Conservation (phyloP, 352 stramenopile genomes). For the Nothophytophthora sp. region DNA sequence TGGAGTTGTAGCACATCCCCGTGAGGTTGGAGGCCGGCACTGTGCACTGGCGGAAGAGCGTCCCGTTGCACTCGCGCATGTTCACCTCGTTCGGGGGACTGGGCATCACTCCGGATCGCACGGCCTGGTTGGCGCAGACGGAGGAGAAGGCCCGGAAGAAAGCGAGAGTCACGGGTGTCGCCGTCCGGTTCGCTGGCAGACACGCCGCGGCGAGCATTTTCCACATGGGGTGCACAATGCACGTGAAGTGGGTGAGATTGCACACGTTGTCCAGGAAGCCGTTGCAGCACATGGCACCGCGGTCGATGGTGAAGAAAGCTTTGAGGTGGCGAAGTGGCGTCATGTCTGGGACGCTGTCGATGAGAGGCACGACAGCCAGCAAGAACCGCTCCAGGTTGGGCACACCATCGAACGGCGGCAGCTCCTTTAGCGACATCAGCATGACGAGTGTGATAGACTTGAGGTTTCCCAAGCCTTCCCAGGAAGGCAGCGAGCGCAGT, state of each 20-base stretch:
- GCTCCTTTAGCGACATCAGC: slow-evolving; percentile 5
- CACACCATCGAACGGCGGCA: slow-evolving; percentile 11
- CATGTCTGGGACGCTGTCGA: slow-evolving; percentile 17
- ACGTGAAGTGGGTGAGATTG: slow-evolving; percentile 11
- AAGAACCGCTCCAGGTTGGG: slow-evolving; percentile 2
- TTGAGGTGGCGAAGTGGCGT: background rate
- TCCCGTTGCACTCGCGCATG: slow-evolving; percentile 25
- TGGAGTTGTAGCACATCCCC: slow-evolving; percentile 21
- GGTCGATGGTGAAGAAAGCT: slow-evolving; percentile 1
- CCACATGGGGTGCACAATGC: slow-evolving; percentile 2
- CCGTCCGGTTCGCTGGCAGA: background rate
- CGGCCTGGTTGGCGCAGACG: slow-evolving; percentile 5
- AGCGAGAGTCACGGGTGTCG: background rate
- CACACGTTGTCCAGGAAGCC: slow-evolving; percentile 20
- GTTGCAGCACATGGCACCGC: slow-evolving; percentile 24
- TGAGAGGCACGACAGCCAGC: background rate
- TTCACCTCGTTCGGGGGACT: background rate
- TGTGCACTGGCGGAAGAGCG: slow-evolving; percentile 21
- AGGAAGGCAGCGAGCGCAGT: slow-evolving; percentile 2
- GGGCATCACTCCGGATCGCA: background rate
- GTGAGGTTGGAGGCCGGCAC: background rate
- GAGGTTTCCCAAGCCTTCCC: slow-evolving; percentile 8
- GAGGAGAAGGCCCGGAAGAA: slow-evolving; percentile 6
- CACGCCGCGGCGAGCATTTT: background rate
- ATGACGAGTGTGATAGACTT: slow-evolving; percentile 16